Evolutionary conservation across 768 basidiomycete genomes (phyloP).

Genomic region (Suillus lakei): DNA sequence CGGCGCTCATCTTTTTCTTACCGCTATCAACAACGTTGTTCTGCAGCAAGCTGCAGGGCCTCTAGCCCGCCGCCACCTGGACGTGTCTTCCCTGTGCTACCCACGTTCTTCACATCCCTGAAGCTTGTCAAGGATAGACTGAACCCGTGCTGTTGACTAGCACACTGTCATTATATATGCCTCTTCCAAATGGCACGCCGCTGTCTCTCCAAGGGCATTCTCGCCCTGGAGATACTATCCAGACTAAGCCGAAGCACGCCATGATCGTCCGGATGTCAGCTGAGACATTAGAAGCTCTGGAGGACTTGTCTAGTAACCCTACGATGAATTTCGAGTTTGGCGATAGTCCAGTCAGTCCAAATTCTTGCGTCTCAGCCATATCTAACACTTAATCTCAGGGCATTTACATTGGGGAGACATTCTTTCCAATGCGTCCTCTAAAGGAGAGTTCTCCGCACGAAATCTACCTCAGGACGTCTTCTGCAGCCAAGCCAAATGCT

Average conservation of each 20-base stretch:
- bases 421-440: slow-evolving; percentile 61
- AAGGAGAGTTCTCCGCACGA: slow-evolving; percentile 68
- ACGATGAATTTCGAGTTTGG: slow-evolving; percentile 67
- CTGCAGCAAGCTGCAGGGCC: slow-evolving; percentile 5
- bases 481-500: slow-evolving; percentile 58
- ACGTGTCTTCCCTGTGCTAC: slow-evolving; percentile 7
- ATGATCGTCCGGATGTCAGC: slow-evolving; percentile 78
- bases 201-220: slow-evolving; percentile 65
- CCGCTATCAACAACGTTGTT: slow-evolving; percentile 2
- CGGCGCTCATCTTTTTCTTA: neutral
- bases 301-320: slow-evolving; percentile 48
- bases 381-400: slow-evolving; percentile 46
- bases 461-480: slow-evolving; percentile 69
- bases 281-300: slow-evolving; percentile 72
- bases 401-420: slow-evolving; percentile 65
- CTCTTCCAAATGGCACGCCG: slow-evolving; percentile 58
- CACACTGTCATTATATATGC: slow-evolving; percentile 54
- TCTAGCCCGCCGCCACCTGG: slow-evolving; percentile 2
- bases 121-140: slow-evolving; percentile 1
- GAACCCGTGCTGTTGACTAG: neutral
- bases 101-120: slow-evolving; percentile 5
- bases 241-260: slow-evolving; percentile 70
- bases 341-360: slow-evolving; percentile 54
- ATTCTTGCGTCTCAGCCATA: neutral
- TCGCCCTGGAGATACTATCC: slow-evolving; percentile 56